Evolutionary conservation across 2,329 filamentous ascomycete species (phyloP).

Genomic region (Fusarium foetens): DNA sequence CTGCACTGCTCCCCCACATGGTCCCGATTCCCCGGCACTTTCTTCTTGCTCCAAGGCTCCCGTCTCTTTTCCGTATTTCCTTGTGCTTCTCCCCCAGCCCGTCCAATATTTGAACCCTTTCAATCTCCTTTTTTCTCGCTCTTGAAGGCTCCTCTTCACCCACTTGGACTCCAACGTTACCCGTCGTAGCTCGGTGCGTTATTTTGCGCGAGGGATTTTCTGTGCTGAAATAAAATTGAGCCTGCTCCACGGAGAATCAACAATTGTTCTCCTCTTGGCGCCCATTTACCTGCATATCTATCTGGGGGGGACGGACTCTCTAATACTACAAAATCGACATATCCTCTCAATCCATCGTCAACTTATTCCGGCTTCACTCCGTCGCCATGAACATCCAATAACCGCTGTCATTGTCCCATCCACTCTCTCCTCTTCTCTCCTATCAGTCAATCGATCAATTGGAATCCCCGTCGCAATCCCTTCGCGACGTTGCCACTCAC

Average conservation of each 20-base stretch:
- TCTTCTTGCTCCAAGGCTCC: constrained; percentile 17
- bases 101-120: constrained; percentile 28
- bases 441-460: constrained; percentile 2
- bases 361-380: constrained; percentile 9
- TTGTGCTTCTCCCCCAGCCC: constrained; percentile 12
- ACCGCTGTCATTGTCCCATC: constrained; percentile 20
- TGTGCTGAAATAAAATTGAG: constrained; percentile 13
- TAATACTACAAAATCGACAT: constrained; percentile 24
- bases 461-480: constrained; percentile 26
- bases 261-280: constrained; percentile 35
- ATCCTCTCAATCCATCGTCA: constrained; percentile 9
- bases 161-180: neutral
- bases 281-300: constrained; percentile 33
- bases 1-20: constrained; percentile 29
- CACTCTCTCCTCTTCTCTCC: neutral
- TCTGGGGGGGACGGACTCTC: neutral
- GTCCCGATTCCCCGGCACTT: constrained; percentile 37
- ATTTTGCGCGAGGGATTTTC: constrained; percentile 29
- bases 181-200: constrained; percentile 9
- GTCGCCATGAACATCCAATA: constrained; percentile 41
- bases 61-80: constrained; percentile 25
- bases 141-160: neutral
- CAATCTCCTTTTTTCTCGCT: constrained; percentile 11
- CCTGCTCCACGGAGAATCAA: constrained; percentile 3
- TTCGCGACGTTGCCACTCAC: constrained; percentile 32